Conservation (phyloP, 306 rosid species). For the Vigna angularis region DNA sequence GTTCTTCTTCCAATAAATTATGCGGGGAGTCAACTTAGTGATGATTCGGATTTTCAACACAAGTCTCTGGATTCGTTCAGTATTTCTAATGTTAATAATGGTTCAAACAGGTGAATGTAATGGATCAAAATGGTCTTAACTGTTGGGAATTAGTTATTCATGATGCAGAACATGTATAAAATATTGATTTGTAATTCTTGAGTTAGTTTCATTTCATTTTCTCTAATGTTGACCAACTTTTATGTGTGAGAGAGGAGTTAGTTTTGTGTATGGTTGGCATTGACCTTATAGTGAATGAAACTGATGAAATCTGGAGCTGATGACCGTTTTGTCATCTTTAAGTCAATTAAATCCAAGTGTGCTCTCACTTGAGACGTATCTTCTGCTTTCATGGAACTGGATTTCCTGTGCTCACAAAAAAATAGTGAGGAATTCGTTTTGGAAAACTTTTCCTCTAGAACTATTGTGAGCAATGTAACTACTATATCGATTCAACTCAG, state of each 20-base stretch:
- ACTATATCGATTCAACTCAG: not conserved
- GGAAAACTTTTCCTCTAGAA: not conserved
- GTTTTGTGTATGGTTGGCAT: not conserved
- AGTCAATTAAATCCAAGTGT: no score
- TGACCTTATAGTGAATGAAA: not conserved
- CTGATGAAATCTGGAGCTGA: no score
- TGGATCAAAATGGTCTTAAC: conserved; percentile 34
- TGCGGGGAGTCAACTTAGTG: conserved; percentile 68
- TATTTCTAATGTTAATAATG: conserved; percentile 76
- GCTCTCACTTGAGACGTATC: no score
- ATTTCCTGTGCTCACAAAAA: not conserved
- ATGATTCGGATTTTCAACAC: conserved; percentile 62
- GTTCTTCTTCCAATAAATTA: conserved; percentile 82
- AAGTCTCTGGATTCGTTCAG: conserved; percentile 85
- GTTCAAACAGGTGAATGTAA: conserved; percentile 76
- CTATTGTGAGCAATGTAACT: not conserved
- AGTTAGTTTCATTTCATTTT: conserved; percentile 5
- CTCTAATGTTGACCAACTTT: conserved; percentile 16
- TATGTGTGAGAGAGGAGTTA: conserved; percentile 4
- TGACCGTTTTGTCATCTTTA: no score
- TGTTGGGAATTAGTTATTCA: conserved; percentile 15
- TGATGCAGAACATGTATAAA: conserved; percentile 26
- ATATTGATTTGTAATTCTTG: conserved; percentile 1
- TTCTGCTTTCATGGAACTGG: conserved; percentile 21
- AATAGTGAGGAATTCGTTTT: conserved; percentile 2